Evolutionary conservation across 352 stramenopile species (phyloP), one percentile per base, ranked within the genome.

Genomic region (Phytophthora gonapodyides): DNA sequence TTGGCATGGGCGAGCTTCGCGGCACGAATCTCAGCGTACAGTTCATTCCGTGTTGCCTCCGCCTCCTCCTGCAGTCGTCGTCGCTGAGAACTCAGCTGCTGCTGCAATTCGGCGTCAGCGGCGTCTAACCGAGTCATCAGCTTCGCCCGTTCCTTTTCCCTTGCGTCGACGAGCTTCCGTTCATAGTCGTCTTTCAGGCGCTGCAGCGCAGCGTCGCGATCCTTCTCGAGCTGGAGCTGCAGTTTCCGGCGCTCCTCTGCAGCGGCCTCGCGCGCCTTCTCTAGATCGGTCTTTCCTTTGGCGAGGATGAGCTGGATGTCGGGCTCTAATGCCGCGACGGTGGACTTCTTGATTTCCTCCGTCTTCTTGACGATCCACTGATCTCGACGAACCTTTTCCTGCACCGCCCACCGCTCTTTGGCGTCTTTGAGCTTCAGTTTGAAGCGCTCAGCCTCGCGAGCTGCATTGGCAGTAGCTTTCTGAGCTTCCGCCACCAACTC

Each of bases 331-430:
- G 84, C 82, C 43, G 86, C 81, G 16, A 94, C 76, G 0, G 84
- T 92, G 31, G 77, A 86, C 50, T 92, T 94, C 65, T 94, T 94
- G 61, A 92, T 91, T 61, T 94, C 84, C 40, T 91, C 84, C 1
- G 82, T 94, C 65, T 94, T 93, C 55, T 91, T 89, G 13, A 75
- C 63, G 57, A 93, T 87, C 84, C 82, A 94, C 45, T 94, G 79
- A 31, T 92, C 82, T 38, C 84, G 79, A 12, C 79, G 75, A 17
- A 74, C 62, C 43, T 91, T 91, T 46, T 94, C 84, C 49, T 91
- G 79, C 2, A 75, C 64, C 27, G 65, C 34, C 84, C 84, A 94
- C n/a, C 77, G 65, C 30, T 92, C 74, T 54, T 90, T 90, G 21
- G 82, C 84, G 47, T 92, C 76, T 55, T 90, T 91, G 36, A 92